Conservation (phyloP, 1,139 yeast species). For the Zygosaccharomyces sapae region DNA sequence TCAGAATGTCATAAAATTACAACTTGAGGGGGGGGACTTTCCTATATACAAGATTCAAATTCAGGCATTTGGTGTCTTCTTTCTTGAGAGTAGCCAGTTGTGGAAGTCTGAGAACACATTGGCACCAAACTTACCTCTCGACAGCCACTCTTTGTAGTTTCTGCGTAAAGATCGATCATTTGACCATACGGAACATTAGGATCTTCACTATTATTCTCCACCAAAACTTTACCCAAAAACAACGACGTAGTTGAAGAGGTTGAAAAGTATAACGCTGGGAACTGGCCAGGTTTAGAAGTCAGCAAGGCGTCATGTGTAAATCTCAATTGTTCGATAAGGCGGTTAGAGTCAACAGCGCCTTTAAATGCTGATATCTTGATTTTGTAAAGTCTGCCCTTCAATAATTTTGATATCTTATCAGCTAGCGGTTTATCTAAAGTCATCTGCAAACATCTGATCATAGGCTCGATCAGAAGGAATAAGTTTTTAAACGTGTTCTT, state of each 20-base stretch:
- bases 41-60: neutral
- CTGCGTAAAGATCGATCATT: conserved; percentile 55
- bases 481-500: conserved; percentile 19
- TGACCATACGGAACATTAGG: conserved; percentile 34
- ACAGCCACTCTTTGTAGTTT: conserved; percentile 59
- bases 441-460: conserved; percentile 55
- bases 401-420: conserved; percentile 66
- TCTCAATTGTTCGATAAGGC: conserved; percentile 17
- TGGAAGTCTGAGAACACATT: conserved; percentile 71
- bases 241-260: conserved; percentile 41
- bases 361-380: conserved; percentile 33
- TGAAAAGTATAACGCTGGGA: conserved; percentile 24
- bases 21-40: neutral
- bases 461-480: conserved; percentile 51
- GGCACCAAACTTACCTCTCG: conserved; percentile 50
- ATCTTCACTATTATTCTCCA: conserved; percentile 24
- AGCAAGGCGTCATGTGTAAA: conserved; percentile 34
- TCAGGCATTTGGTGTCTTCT: conserved; percentile 12
- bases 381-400: conserved; percentile 64
- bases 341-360: conserved; percentile 21
- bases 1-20: neutral
- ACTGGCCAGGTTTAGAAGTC: conserved; percentile 34
- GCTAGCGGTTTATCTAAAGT: conserved; percentile 71
- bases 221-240: conserved; percentile 55
- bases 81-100: conserved; percentile 65